Percentiles rank a stretch among this genome's conserved stretches.
These are phyloP conservation scores for Calonectria henricotiae DNA, from an alignment of 2,329 filamentous ascomycete species.

Conservation along the genomic window DNA sequence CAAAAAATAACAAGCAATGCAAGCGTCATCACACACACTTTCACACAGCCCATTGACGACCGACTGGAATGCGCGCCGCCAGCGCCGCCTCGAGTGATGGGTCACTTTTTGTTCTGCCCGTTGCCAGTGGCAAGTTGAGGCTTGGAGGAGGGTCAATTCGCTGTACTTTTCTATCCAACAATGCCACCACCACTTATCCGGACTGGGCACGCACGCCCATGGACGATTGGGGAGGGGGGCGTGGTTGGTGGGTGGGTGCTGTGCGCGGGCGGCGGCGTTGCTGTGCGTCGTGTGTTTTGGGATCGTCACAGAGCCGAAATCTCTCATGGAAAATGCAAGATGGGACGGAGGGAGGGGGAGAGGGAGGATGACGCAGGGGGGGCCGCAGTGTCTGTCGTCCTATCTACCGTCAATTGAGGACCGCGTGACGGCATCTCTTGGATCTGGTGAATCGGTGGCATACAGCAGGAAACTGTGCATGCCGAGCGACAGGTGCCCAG, in stretches of 20 bases:
- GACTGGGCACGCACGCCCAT: neutral
- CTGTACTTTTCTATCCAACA: neutral
- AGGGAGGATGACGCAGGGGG: conserved; percentile 11
- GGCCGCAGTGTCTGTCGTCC: conserved; percentile 8
- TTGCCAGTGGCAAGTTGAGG: conserved; percentile 25
- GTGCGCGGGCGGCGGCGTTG: neutral
- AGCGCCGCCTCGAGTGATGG: conserved; percentile 1
- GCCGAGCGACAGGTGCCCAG: conserved; percentile 9
- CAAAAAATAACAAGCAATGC: neutral
- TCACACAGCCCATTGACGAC: no score
- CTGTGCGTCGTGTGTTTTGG: conserved; percentile 15
- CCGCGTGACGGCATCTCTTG: conserved; percentile 12
- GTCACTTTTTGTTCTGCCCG: neutral
- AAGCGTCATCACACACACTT: conserved; percentile 12
- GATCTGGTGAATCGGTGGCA: conserved; percentile 13
- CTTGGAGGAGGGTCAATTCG: neutral
- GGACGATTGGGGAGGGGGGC: neutral
- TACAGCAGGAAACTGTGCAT: conserved; percentile 8
- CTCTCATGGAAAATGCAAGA: conserved; percentile 34
- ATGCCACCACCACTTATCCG: conserved; percentile 7
- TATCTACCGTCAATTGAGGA: conserved; percentile 21
- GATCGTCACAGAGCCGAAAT: conserved; percentile 36
- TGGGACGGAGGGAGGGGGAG: conserved; percentile 28
- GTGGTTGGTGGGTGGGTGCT: neutral
- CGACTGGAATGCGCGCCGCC: neutral